Percentiles rank a stretch among this genome's conserved stretches.
Conservation (phyloP, 176 grass and related monocot genomes). For the Carex pumila region DNA sequence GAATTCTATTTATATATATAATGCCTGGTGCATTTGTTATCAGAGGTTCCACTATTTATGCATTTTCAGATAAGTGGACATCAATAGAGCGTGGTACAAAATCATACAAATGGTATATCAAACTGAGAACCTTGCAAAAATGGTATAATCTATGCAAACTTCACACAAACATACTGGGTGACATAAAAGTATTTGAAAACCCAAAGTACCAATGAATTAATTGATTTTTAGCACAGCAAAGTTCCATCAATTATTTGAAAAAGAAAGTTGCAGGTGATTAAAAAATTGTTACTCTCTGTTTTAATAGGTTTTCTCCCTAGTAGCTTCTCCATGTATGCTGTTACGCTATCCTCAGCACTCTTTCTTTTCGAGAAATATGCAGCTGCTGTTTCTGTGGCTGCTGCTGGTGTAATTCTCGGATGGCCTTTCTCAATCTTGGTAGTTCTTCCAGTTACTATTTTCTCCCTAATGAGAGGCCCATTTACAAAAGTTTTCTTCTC, state of each 20-base stretch:
- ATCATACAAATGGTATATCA: no score
- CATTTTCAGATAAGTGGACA: neutral
- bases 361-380: conserved; percentile 89
- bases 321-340: conserved; percentile 98
- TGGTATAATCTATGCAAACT: no score
- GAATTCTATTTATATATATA: no score
- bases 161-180: neutral
- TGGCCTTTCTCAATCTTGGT: conserved; percentile 98
- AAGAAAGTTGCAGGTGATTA: neutral
- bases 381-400: conserved; percentile 60
- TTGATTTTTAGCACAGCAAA: neutral
- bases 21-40: neutral
- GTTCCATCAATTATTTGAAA: neutral
- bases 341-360: conserved; percentile 83
- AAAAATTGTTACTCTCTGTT: neutral
- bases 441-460: conserved; percentile 72
- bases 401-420: conserved; percentile 86
- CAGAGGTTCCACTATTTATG: neutral
- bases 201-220: neutral
- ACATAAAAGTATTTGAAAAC: neutral
- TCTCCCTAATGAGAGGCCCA: conserved; percentile 63
- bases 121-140: no score
- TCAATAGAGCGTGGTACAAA: no score
- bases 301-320: conserved; percentile 91
- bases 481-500: conserved; percentile 79